These are phyloP conservation scores for Ustilago tritici DNA, from an alignment of 1,284 basidiomycete genomes.

Conservation along the genomic window DNA sequence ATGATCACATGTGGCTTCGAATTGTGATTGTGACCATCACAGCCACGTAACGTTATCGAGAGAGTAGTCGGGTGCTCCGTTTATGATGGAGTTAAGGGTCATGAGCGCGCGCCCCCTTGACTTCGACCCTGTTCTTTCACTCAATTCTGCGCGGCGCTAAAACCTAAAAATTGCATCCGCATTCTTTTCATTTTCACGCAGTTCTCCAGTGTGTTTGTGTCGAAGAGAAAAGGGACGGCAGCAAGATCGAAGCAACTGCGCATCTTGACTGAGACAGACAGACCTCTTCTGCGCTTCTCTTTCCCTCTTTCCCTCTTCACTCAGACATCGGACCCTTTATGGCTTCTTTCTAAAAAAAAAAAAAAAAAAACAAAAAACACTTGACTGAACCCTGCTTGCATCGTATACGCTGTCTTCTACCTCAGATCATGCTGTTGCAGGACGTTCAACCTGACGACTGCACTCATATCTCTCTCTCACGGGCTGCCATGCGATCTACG, in stretches of 20 bases:
- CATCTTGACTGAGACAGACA: slow-evolving; percentile 3
- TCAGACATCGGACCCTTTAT: slow-evolving; percentile 6
- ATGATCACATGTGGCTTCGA: not conserved
- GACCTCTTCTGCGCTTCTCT: not conserved
- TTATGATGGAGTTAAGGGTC: not conserved
- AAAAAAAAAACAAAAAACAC: not conserved
- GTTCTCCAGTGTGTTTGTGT: slow-evolving; percentile 8
- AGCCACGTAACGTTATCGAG: not conserved
- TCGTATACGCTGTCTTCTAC: not conserved
- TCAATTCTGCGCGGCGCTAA: not conserved
- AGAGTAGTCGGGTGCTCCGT: not conserved
- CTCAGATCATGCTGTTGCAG: not conserved
- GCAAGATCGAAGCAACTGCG: slow-evolving; percentile 20
- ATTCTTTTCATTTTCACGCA: slow-evolving; percentile 9
- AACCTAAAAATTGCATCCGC: slow-evolving; percentile 3
- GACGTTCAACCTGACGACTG: not conserved
- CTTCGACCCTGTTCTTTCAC: not conserved
- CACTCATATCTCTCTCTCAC: not conserved
- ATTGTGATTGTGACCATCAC: slow-evolving; percentile 2
- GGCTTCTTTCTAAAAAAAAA: not conserved
- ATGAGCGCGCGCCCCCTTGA: not conserved
- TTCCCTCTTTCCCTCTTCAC: not conserved
- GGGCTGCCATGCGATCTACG: not conserved
- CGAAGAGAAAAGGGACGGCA: slow-evolving; percentile 3
- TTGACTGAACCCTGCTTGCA: not conserved